Conservation (phyloP, 495 filamentous ascomycete species). For the Aspergillus hancockii region DNA sequence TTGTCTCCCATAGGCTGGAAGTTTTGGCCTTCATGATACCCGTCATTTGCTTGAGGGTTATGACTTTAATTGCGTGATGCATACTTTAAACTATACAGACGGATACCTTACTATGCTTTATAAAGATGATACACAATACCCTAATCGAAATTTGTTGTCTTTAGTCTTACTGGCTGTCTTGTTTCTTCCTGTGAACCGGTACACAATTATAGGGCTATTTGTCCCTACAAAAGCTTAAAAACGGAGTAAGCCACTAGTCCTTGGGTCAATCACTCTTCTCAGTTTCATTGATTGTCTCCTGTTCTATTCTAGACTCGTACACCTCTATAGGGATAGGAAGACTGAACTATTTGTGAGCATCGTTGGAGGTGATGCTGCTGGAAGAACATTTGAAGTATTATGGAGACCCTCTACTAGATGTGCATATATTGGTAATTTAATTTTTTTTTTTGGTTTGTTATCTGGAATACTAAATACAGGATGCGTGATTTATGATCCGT, state of each 20-base stretch:
- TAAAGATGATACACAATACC: conserved; percentile 1
- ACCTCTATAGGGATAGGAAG: too few species aligned
- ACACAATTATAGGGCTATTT: background rate
- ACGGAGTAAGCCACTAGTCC: too few species aligned
- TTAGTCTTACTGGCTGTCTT: background rate
- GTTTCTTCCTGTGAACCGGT: background rate
- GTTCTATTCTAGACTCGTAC: too few species aligned
- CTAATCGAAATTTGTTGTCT: background rate
- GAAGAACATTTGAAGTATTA: too few species aligned
- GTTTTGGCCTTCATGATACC: background rate
- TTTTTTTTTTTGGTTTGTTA: too few species aligned
- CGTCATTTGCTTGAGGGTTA: background rate
- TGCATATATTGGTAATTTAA: too few species aligned
- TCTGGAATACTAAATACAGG: background rate
- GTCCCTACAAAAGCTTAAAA: too few species aligned
- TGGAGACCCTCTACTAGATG: too few species aligned
- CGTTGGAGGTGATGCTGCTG: too few species aligned
- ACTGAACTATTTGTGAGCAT: too few species aligned
- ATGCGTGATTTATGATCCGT: background rate
- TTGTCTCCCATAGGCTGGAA: background rate
- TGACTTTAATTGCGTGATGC: background rate
- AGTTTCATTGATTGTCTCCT: too few species aligned
- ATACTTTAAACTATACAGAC: background rate
- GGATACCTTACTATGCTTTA: background rate
- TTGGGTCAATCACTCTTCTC: too few species aligned